Evolutionary conservation across 352 stramenopile species (phyloP).

Genomic region (Phytophthora syringae): DNA sequence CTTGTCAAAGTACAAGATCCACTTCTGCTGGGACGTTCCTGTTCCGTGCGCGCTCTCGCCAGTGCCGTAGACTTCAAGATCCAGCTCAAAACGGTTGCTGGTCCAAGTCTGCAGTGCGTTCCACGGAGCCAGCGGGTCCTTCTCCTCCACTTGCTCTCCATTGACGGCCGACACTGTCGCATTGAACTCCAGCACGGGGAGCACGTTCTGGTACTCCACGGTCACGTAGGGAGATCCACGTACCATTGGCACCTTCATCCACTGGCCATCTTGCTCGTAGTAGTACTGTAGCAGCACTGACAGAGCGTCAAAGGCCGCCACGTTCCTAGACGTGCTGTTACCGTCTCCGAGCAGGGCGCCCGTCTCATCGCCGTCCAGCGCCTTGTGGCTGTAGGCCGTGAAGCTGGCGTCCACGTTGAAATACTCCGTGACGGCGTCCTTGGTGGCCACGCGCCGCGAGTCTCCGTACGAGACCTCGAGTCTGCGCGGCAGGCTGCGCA

Average conservation of each 20-base stretch:
- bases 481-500: constrained; percentile 69
- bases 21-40: constrained; percentile 55
- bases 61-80: constrained; percentile 70
- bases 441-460: constrained; percentile 69
- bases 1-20: constrained; percentile 77
- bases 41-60: constrained; percentile 27
- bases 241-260: constrained; percentile 61
- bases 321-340: constrained; percentile 66
- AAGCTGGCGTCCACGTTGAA: constrained; percentile 84
- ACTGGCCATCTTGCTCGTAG: constrained; percentile 47
- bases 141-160: constrained; percentile 41
- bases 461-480: constrained; percentile 88
- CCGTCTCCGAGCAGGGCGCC: constrained; percentile 62
- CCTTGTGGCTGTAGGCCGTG: constrained; percentile 61
- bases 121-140: constrained; percentile 20
- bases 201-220: constrained; percentile 73
- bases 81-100: constrained; percentile 69
- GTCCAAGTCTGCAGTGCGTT: constrained; percentile 56
- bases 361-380: constrained; percentile 15
- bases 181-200: constrained; percentile 80
- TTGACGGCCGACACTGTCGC: constrained; percentile 68
- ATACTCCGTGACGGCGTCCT: constrained; percentile 71
- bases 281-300: constrained; percentile 74
- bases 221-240: constrained; percentile 83
- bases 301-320: constrained; percentile 74